Base-by-base conservation (phyloP, 805 yeast genomes). In the Zygotorulaspora sp. region DNA sequence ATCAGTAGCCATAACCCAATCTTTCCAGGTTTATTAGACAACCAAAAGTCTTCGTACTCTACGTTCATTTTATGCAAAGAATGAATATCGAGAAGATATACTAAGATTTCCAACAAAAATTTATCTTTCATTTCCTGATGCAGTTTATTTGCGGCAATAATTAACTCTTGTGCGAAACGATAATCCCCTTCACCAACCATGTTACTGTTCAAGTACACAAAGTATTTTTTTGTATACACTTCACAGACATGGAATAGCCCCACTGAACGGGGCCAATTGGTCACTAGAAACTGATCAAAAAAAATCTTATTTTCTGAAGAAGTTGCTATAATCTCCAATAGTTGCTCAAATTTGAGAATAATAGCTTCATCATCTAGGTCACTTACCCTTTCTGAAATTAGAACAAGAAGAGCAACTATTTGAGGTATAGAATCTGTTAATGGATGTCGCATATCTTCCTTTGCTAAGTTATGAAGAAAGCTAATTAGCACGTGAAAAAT, bases 1-100 rank as follows among this genome's bases (percentile, higher is more conserved):
- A 30, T 16, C 17, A 43, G 18, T 6, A 38, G 11, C 46, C 46
- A 43, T 11, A 33, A 28, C 10, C 16, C 16, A 6, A 24, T 17
- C n/a, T 35, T 27, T 19, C 34, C 16, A 14, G 27, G 20, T 22
- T 13, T 15, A 13, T 21, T 14, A 14, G 12, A 21, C 2, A 21
- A 11, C 35, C 35, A 32, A 11, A 32, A 22, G 12, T 32, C 19
- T 13, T 18, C 17, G 11, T 20, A 10, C 14, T 6, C 23, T 11
- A 11, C 11, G 6, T 13, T 30, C 11, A 17, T n/a, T 18, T 6
- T 19, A 10, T 18, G 14, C 13, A 7, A 10, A 10, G 24, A 17
- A 17, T 12, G 10, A 9, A 14, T 10, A 16, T 23, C 23, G 11
- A 27, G 13, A 9, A 38, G 22, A 16, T 17, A 5, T 15, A 12